A percentile compares a stretch with the other conserved stretches of the same genome.
phyloP scores from a whole-genome alignment of 2,329 filamentous ascomycete species.

The Ophiostoma perfectum region DNA sequence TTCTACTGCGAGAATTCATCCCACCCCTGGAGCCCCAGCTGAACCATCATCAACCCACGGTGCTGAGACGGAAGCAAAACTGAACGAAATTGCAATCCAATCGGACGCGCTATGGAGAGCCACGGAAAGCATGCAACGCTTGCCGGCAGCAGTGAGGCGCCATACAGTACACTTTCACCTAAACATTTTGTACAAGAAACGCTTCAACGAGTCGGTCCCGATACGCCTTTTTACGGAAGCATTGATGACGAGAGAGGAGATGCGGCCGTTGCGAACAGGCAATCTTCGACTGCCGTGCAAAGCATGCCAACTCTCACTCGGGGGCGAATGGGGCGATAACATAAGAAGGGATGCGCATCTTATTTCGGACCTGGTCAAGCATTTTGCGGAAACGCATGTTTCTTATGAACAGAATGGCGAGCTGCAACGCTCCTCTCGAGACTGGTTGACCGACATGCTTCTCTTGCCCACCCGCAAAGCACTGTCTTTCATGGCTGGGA shows the following conservation, averaged over 20 bases:
- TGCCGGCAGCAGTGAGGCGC: slow-evolving; percentile 58
- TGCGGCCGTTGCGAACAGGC: slow-evolving; percentile 51
- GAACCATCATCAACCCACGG: neutral
- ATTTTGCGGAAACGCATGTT: slow-evolving; percentile 47
- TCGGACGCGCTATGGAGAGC: slow-evolving; percentile 46
- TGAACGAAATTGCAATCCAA: neutral
- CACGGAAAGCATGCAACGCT: slow-evolving; percentile 53
- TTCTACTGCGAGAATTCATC: neutral
- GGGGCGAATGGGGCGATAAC: slow-evolving; percentile 26
- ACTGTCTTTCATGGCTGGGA: slow-evolving; percentile 31
- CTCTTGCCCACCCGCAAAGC: slow-evolving; percentile 35
- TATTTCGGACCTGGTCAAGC: slow-evolving; percentile 45
- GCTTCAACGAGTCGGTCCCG: slow-evolving; percentile 52
- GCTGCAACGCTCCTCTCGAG: slow-evolving; percentile 29
- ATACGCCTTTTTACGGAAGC: slow-evolving; percentile 56
- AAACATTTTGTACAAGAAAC: slow-evolving; percentile 50
- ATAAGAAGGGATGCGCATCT: neutral
- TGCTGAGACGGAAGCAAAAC: neutral
- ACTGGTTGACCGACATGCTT: slow-evolving; percentile 48
- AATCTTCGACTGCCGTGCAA: slow-evolving; percentile 49
- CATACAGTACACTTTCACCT: slow-evolving; percentile 60
- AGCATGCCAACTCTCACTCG: slow-evolving; percentile 42
- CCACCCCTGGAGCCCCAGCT: neutral
- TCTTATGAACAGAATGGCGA: neutral
- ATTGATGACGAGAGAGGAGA: slow-evolving; percentile 50